phyloP scores from a whole-genome alignment of 371 early-diverging fungal genomes.

The Lichtheimia hyalospora region DNA sequence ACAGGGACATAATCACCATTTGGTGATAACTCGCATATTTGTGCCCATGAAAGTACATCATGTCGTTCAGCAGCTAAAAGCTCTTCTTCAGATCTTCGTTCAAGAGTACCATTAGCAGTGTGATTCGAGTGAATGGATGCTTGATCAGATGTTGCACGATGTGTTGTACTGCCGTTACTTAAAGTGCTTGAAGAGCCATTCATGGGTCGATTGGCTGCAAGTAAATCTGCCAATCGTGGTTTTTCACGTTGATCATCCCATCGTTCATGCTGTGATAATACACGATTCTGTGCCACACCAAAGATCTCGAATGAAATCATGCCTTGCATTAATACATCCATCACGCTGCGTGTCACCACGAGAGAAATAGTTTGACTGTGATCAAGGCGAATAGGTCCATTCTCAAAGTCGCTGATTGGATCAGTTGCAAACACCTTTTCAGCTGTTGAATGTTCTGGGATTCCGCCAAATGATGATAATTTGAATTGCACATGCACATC shows the following conservation, averaged over 20 bases:
- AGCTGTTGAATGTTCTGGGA: conserved; percentile 20
- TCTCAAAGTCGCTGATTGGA: conserved; percentile 52
- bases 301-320: conserved; percentile 61
- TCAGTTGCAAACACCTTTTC: conserved; percentile 65
- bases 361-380: conserved; percentile 64
- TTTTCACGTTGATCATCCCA: conserved; percentile 14
- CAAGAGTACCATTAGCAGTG: conserved; percentile 6
- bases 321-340: conserved; percentile 44
- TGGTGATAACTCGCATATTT: conserved; percentile 63
- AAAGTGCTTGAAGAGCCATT: not conserved
- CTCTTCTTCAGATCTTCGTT: conserved; percentile 9
- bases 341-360: conserved; percentile 40
- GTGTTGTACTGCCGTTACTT: not conserved
- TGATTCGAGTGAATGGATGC: conserved; percentile 1
- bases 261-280: conserved; percentile 25
- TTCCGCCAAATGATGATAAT: conserved; percentile 60
- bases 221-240: conserved; percentile 5
- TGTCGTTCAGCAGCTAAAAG: conserved; percentile 58
- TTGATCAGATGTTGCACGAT: conserved; percentile 2
- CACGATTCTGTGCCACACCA: conserved; percentile 49
- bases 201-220: not conserved
- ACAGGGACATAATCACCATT: conserved; percentile 75
- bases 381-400: conserved; percentile 49
- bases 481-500: conserved; percentile 81
- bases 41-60: conserved; percentile 71